Percentiles rank a stretch among this genome's conserved stretches.
Conservation (phyloP, 2,329 filamentous ascomycete species). For the Fusarium sp. region DNA sequence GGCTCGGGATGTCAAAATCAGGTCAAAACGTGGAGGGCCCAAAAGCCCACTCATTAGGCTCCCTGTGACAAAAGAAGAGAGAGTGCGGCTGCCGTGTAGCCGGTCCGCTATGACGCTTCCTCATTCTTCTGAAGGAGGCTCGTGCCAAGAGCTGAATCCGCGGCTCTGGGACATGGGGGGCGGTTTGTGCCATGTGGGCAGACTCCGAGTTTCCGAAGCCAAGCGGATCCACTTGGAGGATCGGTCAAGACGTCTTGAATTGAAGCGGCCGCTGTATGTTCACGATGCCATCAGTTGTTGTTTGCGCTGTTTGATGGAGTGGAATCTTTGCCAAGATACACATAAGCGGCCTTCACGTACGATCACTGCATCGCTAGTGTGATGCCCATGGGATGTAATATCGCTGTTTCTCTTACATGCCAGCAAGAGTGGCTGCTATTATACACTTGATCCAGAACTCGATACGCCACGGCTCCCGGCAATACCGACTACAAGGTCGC, state of each 20-base stretch:
- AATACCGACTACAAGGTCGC: neutral
- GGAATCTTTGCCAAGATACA: neutral
- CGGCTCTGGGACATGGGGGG: neutral
- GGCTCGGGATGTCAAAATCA: slow-evolving; percentile 8
- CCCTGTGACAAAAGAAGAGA: neutral
- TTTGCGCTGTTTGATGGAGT: neutral
- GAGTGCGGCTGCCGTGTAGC: neutral
- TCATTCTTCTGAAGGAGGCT: neutral
- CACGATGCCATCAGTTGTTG: neutral
- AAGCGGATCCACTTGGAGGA: neutral
- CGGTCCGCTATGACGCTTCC: neutral
- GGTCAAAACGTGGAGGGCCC: neutral
- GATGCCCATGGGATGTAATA: neutral
- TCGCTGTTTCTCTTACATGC: neutral
- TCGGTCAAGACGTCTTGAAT: neutral
- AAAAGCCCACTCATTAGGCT: slow-evolving; percentile 2
- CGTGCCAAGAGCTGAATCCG: neutral
- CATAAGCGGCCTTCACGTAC: neutral
- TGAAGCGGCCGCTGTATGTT: neutral
- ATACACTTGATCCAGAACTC: neutral
- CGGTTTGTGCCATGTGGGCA: neutral
- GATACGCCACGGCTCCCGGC: neutral
- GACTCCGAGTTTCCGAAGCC: neutral
- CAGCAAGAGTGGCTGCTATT: neutral
- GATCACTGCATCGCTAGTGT: neutral